phyloP scores from a whole-genome alignment of 306 rosid species.

The Dryas alaskensis region DNA sequence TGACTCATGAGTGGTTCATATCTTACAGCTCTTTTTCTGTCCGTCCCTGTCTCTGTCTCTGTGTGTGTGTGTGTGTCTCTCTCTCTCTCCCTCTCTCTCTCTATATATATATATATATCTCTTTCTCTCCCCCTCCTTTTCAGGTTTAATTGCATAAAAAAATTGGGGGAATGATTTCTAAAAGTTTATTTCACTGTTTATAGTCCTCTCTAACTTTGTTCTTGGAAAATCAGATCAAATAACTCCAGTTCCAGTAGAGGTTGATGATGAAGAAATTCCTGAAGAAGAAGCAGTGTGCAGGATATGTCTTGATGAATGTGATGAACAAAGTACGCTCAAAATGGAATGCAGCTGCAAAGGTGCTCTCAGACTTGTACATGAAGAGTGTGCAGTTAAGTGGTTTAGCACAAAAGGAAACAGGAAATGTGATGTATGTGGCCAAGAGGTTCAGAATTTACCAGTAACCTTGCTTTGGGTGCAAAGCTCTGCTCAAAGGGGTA shows the following conservation, averaged over 20 bases:
- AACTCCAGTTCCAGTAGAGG: slow-evolving; percentile 60
- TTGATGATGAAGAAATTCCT: slow-evolving; percentile 84
- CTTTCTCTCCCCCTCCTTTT: background rate
- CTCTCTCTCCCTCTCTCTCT: background rate
- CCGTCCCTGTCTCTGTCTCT: no score
- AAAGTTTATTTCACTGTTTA: background rate
- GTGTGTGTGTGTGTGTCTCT: no score
- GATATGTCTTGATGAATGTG: slow-evolving; percentile 81
- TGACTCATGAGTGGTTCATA: background rate
- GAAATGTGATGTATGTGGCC: slow-evolving; percentile 81
- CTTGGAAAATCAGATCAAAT: slow-evolving; percentile 57
- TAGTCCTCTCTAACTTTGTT: background rate
- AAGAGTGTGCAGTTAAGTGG: slow-evolving; percentile 84
- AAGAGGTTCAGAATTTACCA: slow-evolving; percentile 86
- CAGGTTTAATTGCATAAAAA: background rate
- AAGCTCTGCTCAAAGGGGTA: slow-evolving; percentile 48
- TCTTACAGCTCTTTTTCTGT: no score
- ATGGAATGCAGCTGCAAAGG: slow-evolving; percentile 99
- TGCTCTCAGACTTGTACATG: slow-evolving; percentile 80
- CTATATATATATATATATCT: background rate
- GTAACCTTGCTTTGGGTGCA: slow-evolving; percentile 83
- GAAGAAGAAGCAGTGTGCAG: slow-evolving; percentile 99
- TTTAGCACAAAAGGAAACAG: slow-evolving; percentile 80
- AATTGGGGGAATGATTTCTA: background rate
- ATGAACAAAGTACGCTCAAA: slow-evolving; percentile 85